These are phyloP conservation scores for Tetracladium setigerum DNA, from an alignment of 495 filamentous ascomycete species.

Conservation along the genomic window DNA sequence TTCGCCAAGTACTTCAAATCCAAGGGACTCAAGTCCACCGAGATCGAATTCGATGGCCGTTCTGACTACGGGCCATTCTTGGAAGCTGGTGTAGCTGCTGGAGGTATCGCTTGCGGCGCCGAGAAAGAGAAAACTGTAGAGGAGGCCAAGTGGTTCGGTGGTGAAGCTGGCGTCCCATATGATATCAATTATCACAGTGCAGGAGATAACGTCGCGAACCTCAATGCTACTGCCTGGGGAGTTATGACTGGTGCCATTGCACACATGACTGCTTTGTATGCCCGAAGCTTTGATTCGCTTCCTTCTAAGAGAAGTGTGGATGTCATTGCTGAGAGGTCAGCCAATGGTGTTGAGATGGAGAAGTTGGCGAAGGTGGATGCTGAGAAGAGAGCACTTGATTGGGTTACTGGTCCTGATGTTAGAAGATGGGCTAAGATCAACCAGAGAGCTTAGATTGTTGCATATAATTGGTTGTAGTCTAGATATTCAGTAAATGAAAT, in stretches of 20 bases:
- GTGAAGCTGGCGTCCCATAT: slow-evolving; percentile 47
- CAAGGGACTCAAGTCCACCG: slow-evolving; percentile 32
- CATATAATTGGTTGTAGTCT: too few relatives aligned
- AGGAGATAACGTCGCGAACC: slow-evolving; percentile 51
- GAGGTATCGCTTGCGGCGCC: slow-evolving; percentile 64
- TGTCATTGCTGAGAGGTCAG: too few relatives aligned
- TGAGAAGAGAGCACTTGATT: too few relatives aligned
- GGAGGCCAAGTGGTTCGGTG: slow-evolving; percentile 53
- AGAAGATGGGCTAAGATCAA: too few relatives aligned
- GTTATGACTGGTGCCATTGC: slow-evolving; percentile 56
- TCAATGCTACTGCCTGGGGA: slow-evolving; percentile 51
- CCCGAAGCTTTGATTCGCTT: slow-evolving; percentile 29
- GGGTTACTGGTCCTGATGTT: too few relatives aligned
- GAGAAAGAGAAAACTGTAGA: slow-evolving; percentile 58
- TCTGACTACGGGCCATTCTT: slow-evolving; percentile 66
- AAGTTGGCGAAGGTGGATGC: too few relatives aligned
- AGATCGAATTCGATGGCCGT: slow-evolving; percentile 54
- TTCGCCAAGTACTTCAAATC: slow-evolving; percentile 53
- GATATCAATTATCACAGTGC: slow-evolving; percentile 58
- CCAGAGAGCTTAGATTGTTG: too few relatives aligned
- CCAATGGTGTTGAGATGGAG: too few relatives aligned
- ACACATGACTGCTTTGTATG: slow-evolving; percentile 56
- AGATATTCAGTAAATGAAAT: too few relatives aligned
- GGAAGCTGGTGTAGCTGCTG: slow-evolving; percentile 51
- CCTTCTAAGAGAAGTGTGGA: too few relatives aligned